Percentiles rank a stretch among this genome's conserved stretches.
phyloP scores from a whole-genome alignment of 495 filamentous ascomycete genomes.

The Neurospora sp. region DNA sequence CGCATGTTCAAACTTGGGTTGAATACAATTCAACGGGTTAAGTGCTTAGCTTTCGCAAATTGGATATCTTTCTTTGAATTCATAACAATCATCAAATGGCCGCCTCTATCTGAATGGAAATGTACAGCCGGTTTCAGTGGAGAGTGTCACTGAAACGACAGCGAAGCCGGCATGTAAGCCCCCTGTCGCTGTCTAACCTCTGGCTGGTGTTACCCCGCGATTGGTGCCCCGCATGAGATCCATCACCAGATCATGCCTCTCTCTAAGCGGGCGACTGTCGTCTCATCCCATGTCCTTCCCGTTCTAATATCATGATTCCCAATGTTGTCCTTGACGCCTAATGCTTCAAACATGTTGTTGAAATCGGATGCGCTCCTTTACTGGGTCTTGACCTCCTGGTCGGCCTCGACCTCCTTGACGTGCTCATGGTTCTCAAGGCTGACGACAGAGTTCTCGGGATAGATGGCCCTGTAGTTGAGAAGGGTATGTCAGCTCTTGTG shows the following conservation, averaged over 20 bases:
- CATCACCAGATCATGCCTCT: neutral
- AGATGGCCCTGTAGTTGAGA: slow-evolving; percentile 51
- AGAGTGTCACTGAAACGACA: neutral
- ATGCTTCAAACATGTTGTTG: neutral
- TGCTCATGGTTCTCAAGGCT: slow-evolving; percentile 55
- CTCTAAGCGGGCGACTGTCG: neutral
- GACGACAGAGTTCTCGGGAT: slow-evolving; percentile 52
- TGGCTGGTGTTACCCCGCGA: neutral
- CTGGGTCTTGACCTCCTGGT: slow-evolving; percentile 62
- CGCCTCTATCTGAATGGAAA: neutral
- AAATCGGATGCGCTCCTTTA: slow-evolving; percentile 23
- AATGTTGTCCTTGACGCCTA: neutral
- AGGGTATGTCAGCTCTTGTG: neutral
- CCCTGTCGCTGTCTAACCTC: neutral
- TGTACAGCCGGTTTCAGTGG: neutral
- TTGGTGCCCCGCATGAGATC: neutral
- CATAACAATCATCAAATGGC: neutral
- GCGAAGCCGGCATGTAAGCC: neutral
- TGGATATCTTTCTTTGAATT: neutral
- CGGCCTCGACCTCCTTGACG: slow-evolving; percentile 61
- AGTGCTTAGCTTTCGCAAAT: neutral
- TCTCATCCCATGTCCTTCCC: neutral
- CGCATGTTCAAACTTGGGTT: neutral
- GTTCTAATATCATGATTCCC: neutral
- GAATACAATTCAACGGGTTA: neutral